Percentiles rank a stretch among this genome's conserved stretches.
phyloP scores from a whole-genome alignment of 495 filamentous ascomycete species.

The Tuber borchii region DNA sequence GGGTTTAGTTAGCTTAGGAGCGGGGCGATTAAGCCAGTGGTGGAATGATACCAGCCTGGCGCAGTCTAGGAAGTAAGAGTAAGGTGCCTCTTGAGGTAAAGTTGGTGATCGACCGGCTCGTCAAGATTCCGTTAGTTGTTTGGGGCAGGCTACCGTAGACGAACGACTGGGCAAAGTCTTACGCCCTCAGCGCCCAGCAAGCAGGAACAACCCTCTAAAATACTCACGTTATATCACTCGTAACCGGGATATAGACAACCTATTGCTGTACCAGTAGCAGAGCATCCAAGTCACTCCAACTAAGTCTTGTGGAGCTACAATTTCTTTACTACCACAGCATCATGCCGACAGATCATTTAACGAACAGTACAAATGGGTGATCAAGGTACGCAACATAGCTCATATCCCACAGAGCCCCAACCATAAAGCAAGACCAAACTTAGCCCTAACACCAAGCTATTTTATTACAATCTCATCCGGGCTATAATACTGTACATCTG shows the following conservation, averaged over 20 bases:
- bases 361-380: background rate
- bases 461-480: background rate
- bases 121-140: background rate
- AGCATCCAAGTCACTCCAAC: background rate
- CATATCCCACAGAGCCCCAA: background rate
- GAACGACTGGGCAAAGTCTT: background rate
- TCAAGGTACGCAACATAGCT: background rate
- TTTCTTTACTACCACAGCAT: background rate
- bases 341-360: background rate
- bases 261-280: background rate
- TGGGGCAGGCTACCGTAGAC: background rate
- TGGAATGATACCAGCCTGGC: background rate
- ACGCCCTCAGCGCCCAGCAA: background rate
- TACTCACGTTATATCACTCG: background rate
- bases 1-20: background rate
- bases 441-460: background rate
- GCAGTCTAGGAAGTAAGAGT: background rate
- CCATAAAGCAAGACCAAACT: background rate
- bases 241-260: background rate
- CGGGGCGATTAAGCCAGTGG: background rate
- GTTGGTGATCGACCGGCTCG: background rate
- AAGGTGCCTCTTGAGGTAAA: background rate
- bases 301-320: background rate
- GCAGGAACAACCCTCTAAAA: background rate
- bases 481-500: background rate